A percentile compares a stretch with the other conserved stretches of the same genome.
These are phyloP conservation scores for Penicillium sp. DNA, from an alignment of 2,329 filamentous ascomycete genomes.

Conservation along the genomic window DNA sequence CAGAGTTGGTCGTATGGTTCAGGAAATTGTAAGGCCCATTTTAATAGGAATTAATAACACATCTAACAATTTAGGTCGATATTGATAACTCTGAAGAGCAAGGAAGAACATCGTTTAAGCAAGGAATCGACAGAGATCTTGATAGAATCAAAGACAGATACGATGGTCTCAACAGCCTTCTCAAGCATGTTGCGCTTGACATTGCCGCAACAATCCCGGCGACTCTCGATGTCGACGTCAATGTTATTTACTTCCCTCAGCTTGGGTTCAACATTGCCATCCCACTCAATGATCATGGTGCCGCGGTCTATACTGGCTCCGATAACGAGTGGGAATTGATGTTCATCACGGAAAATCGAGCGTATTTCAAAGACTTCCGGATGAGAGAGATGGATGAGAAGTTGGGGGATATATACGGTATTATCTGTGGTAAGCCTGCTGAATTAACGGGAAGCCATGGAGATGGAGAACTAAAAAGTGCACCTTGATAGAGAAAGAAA, in stretches of 20 bases:
- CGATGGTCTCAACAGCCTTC: constrained; percentile 70
- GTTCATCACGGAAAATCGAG: constrained; percentile 68
- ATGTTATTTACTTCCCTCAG: constrained; percentile 88
- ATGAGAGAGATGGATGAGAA: constrained; percentile 79
- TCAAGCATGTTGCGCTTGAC: constrained; percentile 65
- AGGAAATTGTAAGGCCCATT: constrained; percentile 54
- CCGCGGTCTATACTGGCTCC: constrained; percentile 63
- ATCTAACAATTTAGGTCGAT: constrained; percentile 57
- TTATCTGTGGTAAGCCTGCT: constrained; percentile 68
- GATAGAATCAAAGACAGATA: constrained; percentile 77
- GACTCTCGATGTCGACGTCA: constrained; percentile 54
- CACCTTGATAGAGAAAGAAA: constrained; percentile 66
- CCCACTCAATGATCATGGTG: constrained; percentile 59
- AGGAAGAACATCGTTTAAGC: constrained; percentile 68
- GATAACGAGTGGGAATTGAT: constrained; percentile 71
- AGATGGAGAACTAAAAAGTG: not conserved
- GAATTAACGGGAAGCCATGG: not conserved
- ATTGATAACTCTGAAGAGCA: constrained; percentile 72
- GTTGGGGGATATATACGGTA: constrained; percentile 79
- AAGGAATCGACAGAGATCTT: constrained; percentile 69
- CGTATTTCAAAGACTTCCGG: constrained; percentile 81
- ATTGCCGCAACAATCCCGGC: constrained; percentile 63
- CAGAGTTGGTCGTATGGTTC: constrained; percentile 67
- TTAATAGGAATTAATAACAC: not conserved
- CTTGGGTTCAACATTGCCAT: constrained; percentile 85